These are phyloP conservation scores for Acarospora socialis DNA, from an alignment of 2,329 filamentous ascomycete species.

Conservation along the genomic window DNA sequence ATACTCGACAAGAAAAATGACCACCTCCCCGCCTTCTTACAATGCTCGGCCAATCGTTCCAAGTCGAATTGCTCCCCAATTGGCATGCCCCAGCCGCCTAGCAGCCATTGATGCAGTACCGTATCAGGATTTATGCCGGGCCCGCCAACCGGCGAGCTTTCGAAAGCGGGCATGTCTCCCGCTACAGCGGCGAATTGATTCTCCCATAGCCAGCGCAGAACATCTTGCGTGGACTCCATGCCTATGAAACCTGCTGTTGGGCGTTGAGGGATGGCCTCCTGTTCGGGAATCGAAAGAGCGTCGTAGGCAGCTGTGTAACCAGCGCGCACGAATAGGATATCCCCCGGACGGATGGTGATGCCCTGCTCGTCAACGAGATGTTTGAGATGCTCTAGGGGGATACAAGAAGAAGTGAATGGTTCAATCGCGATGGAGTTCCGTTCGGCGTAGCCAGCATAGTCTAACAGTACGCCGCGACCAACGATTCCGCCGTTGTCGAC, in stretches of 20 bases:
- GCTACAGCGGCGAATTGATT: slow-evolving; percentile 23
- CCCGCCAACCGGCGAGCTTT: not conserved
- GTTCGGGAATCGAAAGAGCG: slow-evolving; percentile 20
- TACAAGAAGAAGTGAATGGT: slow-evolving; percentile 30
- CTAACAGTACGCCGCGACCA: slow-evolving; percentile 38
- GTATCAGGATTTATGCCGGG: not conserved
- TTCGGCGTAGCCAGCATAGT: slow-evolving; percentile 44
- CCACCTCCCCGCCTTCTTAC: not conserved
- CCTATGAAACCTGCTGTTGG: too few relatives aligned
- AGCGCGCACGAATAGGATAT: slow-evolving; percentile 1
- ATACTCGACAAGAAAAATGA: not conserved
- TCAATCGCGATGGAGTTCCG: slow-evolving; percentile 42
- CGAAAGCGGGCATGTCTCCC: slow-evolving; percentile 18
- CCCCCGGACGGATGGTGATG: slow-evolving; percentile 6
- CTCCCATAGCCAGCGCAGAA: slow-evolving; percentile 24
- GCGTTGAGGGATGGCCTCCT: slow-evolving; percentile 12
- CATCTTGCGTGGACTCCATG: slow-evolving; percentile 22
- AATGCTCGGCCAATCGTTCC: not conserved
- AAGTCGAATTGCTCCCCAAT: not conserved
- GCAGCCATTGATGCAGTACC: not conserved
- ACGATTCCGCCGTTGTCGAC: slow-evolving; percentile 31
- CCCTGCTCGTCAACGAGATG: slow-evolving; percentile 15
- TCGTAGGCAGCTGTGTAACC: not conserved
- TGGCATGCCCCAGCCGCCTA: not conserved
- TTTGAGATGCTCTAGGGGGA: slow-evolving; percentile 12